Conservation (phyloP, 768 basidiomycete genomes). For the Lentinus tigrinus region DNA sequence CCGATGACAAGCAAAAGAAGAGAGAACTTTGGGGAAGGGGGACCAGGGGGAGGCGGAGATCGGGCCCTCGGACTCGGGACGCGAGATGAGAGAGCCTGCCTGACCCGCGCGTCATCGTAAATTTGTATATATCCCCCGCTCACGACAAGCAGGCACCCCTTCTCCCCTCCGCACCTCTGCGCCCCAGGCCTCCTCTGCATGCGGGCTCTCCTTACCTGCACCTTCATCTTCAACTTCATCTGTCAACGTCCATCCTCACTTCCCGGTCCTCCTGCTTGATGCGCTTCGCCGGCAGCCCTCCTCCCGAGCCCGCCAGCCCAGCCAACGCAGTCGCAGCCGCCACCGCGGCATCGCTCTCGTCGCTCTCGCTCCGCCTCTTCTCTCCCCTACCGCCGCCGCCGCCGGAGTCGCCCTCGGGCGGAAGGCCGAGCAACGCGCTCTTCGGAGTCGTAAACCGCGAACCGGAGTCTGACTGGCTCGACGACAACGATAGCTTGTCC, state of each 20-base stretch:
- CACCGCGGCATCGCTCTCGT: slow-evolving; percentile 18
- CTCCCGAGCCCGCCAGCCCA: slow-evolving; percentile 9
- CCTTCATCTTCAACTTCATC: background rate
- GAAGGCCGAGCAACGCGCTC: slow-evolving; percentile 16
- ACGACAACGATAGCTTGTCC: slow-evolving; percentile 24
- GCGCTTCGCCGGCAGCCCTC: slow-evolving; percentile 1
- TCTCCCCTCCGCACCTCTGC: background rate
- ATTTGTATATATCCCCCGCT: too few relatives aligned
- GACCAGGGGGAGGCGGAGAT: too few relatives aligned
- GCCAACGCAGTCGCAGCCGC: slow-evolving; percentile 22
- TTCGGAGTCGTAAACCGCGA: slow-evolving; percentile 25
- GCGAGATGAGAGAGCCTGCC: too few relatives aligned
- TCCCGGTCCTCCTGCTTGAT: slow-evolving; percentile 19
- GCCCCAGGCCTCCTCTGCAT: background rate
- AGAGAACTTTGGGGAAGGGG: too few relatives aligned
- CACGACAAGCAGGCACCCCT: background rate
- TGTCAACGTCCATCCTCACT: slow-evolving; percentile 16
- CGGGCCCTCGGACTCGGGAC: too few relatives aligned
- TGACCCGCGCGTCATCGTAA: too few relatives aligned
- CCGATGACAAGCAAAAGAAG: too few relatives aligned
- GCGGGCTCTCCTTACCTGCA: too few relatives aligned
- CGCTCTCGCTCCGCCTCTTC: slow-evolving; percentile 16
- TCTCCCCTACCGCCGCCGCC: slow-evolving; percentile 10
- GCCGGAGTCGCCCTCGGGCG: slow-evolving; percentile 21
- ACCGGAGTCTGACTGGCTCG: slow-evolving; percentile 15